Conservation (phyloP, 345 rosid genomes). For the Hibiscus trionum region DNA sequence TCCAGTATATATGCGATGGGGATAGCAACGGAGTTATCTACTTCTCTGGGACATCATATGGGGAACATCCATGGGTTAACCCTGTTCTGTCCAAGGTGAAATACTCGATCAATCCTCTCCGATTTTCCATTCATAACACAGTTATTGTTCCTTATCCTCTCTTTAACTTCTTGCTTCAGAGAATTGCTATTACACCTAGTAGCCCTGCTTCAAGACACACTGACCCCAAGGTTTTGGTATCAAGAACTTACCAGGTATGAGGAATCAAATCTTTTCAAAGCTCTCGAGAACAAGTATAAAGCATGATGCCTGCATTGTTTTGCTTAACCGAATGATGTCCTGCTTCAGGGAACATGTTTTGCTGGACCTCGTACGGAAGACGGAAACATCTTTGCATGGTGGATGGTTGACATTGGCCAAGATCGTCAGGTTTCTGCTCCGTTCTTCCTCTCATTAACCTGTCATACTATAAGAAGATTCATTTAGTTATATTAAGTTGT, state of each 20-base stretch:
- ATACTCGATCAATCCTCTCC: background rate
- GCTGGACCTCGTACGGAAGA: conserved; percentile 81
- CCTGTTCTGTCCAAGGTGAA: conserved; percentile 83
- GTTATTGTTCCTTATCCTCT: background rate
- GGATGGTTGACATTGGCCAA: conserved; percentile 89
- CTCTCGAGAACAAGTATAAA: background rate
- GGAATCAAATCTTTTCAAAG: background rate
- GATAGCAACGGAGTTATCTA: conserved; percentile 91
- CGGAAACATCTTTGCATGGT: conserved; percentile 64
- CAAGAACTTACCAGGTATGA: conserved; percentile 75
- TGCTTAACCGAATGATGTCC: background rate
- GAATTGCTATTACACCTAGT: conserved; percentile 61
- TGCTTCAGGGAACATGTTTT: conserved; percentile 67
- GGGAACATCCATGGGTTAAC: conserved; percentile 95
- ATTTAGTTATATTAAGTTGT: background rate
- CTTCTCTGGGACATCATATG: conserved; percentile 82
- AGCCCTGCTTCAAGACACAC: conserved; percentile 82
- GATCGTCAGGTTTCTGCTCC: conserved; percentile 69
- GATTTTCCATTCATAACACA: background rate
- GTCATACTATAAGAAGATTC: background rate
- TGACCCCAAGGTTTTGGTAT: conserved; percentile 78
- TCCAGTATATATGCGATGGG: conserved; percentile 93
- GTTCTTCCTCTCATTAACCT: background rate
- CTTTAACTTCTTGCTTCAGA: conserved; percentile 37
- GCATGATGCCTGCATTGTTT: background rate